Evolutionary conservation across 805 yeast genomes (phyloP), one percentile per base, ranked within the genome.

Genomic region (Yamadazyma olivae): DNA sequence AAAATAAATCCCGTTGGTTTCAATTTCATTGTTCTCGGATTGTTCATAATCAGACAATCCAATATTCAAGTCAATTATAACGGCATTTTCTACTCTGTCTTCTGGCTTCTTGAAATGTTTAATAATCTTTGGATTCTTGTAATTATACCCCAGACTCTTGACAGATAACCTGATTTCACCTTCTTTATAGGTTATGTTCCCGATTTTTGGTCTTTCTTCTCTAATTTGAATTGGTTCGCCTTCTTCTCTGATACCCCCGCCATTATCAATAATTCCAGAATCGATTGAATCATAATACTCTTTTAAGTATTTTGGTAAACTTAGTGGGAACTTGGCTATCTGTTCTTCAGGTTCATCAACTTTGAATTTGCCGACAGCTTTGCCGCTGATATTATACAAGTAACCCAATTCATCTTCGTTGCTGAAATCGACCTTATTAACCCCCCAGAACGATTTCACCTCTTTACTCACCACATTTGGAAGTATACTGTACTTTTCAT

Each of bases 1-100:
- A 50, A 81, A 86, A 53, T 82, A 83, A 2, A 80, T 69, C 0
- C 89, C 90, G 17, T 61, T 59, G 8, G 85, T 59, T 4, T 67
- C 64, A 14, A 88, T 45, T 1, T 54, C 51, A 50, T 80, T 79
- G 36, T 61, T 66, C 21, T 76, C 70, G 6, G 61, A 50, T 42
- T 81, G 85, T 3, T 61, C 58, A 15, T 49, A 38, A 51, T 81
- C 81, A 17, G 51, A 53, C 8, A 75, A 21, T 16, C 35, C 44
- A 3, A 70, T 20, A 3, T 38, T 42, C 12, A 71, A 32, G 3
- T 44, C 41, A 4, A 72, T 64, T 9, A 58, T 33, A 1, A 67
- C 56, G 2, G 75, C 63, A 37, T 63, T 63, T 4, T 64, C 53
- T 2, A 51, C 36, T 18, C 17, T 29, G 26, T 53, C 51, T 2